phyloP scores from a whole-genome alignment of 2,329 filamentous ascomycete species.

The Scorias spongiosa region DNA sequence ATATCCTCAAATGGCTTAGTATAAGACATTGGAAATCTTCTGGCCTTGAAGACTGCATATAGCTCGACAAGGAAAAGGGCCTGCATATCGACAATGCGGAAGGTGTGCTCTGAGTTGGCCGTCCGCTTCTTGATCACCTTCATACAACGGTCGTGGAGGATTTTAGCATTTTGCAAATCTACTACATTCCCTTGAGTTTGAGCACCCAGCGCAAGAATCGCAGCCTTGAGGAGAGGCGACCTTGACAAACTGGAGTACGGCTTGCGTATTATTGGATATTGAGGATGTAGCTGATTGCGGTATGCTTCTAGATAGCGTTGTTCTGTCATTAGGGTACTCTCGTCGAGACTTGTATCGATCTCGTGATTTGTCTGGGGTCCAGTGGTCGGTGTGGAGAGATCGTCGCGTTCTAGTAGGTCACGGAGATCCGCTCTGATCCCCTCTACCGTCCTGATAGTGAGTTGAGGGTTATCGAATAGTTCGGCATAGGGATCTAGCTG shows the following conservation, averaged over 20 bases:
- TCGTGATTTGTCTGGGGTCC: not conserved
- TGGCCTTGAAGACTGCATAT: constrained; percentile 26
- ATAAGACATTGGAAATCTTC: constrained; percentile 22
- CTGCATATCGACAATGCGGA: constrained; percentile 26
- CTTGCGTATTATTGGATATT: constrained; percentile 29
- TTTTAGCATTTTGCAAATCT: constrained; percentile 21
- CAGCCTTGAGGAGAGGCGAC: constrained; percentile 29
- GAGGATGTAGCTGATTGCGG: constrained; percentile 30
- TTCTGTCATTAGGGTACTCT: constrained; percentile 8
- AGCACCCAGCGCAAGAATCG: constrained; percentile 30
- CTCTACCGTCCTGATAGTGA: not conserved
- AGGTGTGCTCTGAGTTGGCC: constrained; percentile 9
- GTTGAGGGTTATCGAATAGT: not conserved
- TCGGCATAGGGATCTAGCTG: not conserved
- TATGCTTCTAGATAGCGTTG: constrained; percentile 29
- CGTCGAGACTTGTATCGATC: not conserved
- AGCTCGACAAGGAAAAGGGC: constrained; percentile 29
- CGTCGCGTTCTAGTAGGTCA: not conserved
- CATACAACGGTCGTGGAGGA: constrained; percentile 26
- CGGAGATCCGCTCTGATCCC: not conserved
- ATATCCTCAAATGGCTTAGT: constrained; percentile 24
- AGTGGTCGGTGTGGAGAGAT: not conserved
- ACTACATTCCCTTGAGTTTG: constrained; percentile 22
- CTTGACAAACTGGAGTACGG: constrained; percentile 22
- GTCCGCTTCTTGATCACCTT: constrained; percentile 23